Evolutionary conservation across 106 monocot species (phyloP).

Genomic region (Chionographis japonica): DNA sequence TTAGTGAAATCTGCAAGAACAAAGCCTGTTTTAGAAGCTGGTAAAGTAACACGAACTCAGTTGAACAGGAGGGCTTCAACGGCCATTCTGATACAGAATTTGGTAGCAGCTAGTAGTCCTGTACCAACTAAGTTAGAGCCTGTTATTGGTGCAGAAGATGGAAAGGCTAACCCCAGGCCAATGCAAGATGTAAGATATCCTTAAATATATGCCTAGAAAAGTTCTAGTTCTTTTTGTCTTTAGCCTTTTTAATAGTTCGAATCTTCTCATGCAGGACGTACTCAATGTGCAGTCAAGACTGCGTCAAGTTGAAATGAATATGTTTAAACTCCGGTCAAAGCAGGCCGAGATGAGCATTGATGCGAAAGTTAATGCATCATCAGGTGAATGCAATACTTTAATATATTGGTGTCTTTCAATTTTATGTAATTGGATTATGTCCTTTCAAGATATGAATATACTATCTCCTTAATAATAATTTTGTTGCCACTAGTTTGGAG

Average conservation of each 20-base stretch:
- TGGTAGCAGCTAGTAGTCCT: slow-evolving; percentile 9
- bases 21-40: neutral
- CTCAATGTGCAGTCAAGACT: slow-evolving; percentile 47
- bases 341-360: slow-evolving; percentile 19
- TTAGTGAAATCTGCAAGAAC: slow-evolving; percentile 3
- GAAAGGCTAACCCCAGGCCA: slow-evolving; percentile 17
- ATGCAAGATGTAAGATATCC: slow-evolving; percentile 36
- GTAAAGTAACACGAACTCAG: slow-evolving; percentile 13
- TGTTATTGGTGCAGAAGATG: slow-evolving; percentile 9
- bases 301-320: slow-evolving; percentile 59
- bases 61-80: slow-evolving; percentile 5
- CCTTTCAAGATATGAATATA: neutral
- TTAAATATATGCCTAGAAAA: neutral
- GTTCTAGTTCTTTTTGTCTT: neutral
- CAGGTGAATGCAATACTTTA: slow-evolving; percentile 17
- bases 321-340: slow-evolving; percentile 67
- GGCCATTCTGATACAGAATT: slow-evolving; percentile 6
- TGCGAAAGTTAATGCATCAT: slow-evolving; percentile 19
- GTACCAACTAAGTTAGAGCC: slow-evolving; percentile 13
- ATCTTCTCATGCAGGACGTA: slow-evolving; percentile 45
- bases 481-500: no score
- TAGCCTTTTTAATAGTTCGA: neutral
- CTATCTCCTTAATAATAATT: no score
- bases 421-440: neutral
- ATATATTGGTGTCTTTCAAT: slow-evolving; percentile 4